Conservation (phyloP, 2,329 filamentous ascomycete species). For the Apiospora saccharicola region DNA sequence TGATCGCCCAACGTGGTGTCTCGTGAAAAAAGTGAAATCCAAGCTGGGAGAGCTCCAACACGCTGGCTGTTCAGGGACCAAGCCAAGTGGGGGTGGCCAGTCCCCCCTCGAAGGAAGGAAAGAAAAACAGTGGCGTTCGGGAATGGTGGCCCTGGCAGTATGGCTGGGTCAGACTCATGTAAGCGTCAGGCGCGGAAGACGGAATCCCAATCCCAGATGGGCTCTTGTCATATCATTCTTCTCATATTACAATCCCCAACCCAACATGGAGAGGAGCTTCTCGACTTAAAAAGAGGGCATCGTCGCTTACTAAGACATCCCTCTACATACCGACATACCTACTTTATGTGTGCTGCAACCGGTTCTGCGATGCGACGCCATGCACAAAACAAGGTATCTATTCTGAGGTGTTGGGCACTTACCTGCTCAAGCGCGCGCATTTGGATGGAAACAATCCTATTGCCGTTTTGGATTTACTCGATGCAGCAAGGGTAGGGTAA, state of each 20-base stretch:
- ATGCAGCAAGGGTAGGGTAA: background rate
- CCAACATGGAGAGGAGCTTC: slow-evolving; percentile 1
- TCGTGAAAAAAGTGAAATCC: background rate
- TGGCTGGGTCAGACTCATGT: background rate
- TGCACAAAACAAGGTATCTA: background rate
- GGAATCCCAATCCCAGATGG: background rate
- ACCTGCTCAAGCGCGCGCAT: background rate
- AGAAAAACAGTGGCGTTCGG: slow-evolving; percentile 11
- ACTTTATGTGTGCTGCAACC: background rate
- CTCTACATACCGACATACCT: too few relatives aligned
- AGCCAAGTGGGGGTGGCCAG: slow-evolving; percentile 19
- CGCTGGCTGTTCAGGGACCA: slow-evolving; percentile 6
- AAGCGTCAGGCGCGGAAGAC: slow-evolving; percentile 16
- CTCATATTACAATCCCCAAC: background rate
- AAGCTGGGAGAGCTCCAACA: background rate
- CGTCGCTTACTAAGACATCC: background rate
- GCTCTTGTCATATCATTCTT: background rate
- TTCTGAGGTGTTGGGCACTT: background rate
- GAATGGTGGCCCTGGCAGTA: background rate
- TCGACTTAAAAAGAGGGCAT: slow-evolving; percentile 1
- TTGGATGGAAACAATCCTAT: background rate
- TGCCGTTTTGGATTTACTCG: slow-evolving; percentile 1
- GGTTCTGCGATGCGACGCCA: background rate
- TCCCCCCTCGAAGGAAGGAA: background rate
- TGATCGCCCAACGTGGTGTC: background rate